Conservation (phyloP, 306 rosid genomes). For the Castanea crenata region DNA sequence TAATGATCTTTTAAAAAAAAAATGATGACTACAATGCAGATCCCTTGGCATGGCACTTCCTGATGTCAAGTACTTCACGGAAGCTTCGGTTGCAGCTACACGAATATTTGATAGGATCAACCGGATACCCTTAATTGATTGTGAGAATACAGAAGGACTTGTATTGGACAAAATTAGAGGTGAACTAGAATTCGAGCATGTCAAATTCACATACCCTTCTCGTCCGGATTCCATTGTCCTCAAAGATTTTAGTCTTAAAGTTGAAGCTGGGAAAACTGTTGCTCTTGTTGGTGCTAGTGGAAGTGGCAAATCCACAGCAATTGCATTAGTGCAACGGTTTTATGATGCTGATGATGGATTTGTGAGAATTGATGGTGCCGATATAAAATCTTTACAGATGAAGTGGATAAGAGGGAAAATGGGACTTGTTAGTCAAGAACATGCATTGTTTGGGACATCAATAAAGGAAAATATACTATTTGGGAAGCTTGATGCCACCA, state of each 20-base stretch:
- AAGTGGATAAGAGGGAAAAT: conserved; percentile 82
- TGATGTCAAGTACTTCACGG: conserved; percentile 86
- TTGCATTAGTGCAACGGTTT: conserved; percentile 78
- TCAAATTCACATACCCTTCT: conserved; percentile 78
- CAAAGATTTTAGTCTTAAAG: conserved; percentile 61
- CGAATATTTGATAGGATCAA: conserved; percentile 67
- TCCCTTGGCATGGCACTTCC: conserved; percentile 95
- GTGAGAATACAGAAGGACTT: conserved; percentile 59
- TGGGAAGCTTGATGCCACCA: conserved; percentile 81
- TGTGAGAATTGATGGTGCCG: conserved; percentile 68
- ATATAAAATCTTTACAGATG: conserved; percentile 59
- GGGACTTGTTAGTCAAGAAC: conserved; percentile 98
- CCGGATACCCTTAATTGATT: conserved; percentile 64
- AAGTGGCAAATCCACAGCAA: conserved; percentile 89
- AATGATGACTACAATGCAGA: conserved; percentile 38
- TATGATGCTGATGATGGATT: conserved; percentile 75
- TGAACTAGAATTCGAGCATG: conserved; percentile 57
- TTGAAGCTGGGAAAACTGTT: conserved; percentile 81
- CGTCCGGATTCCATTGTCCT: conserved; percentile 69
- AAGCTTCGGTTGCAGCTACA: conserved; percentile 75
- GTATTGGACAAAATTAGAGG: conserved; percentile 55
- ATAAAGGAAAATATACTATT: conserved; percentile 83
- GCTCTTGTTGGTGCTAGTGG: conserved; percentile 98
- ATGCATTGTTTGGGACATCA: conserved; percentile 90
- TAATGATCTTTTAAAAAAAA: not conserved